Evolutionary conservation across 805 yeast species (phyloP), one percentile per base, ranked within the genome.

Genomic region (Saccharomycopsis fibuligera): DNA sequence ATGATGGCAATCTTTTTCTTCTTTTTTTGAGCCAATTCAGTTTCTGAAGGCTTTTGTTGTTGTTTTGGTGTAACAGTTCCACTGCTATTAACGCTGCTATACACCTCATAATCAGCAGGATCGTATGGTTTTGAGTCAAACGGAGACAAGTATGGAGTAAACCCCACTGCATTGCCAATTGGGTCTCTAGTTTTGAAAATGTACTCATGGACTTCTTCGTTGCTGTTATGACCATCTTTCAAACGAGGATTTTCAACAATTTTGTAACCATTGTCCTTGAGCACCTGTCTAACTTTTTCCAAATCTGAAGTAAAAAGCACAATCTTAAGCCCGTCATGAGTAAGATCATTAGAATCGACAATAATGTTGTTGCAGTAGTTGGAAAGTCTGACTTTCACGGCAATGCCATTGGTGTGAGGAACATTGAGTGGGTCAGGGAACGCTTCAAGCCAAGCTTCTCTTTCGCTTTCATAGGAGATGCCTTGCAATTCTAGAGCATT

Each of bases 1-100:
- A 93, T 89, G 44, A 93, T 93, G 3, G 95, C 99, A 55, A 93
- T 86, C 57, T 80, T 78, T 66, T 79, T 69, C 58, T 67, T 64
- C 52, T 53, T 61, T 35, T 45, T 40, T 10, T n/a, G 45, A 22
- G 41, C 39, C 39, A 16, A 16, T n/a, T 6, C 24, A 5, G 41
- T 16, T 14, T 10, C 8, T 2, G 29, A 30, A 12, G 40, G 45
- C 30, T 9, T 23, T n/a, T n/a, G n/a, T n/a, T n/a, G n/a, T n/a
- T n/a, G n/a, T n/a, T n/a, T n/a, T 5, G 25, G 33, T 8, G 16
- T 29, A 14, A 4, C 48, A 25, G 24, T 54, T 45, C 6, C 37
- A 17, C 6, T 5, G 14, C 19, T 5, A 17, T 33, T 17, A n/a
- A n/a, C n/a, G n/a, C n/a, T n/a, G n/a, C n/a, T n/a, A n/a, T n/a